Base-by-base conservation (phyloP, 768 basidiomycete genomes). In the Hygrocybe punicea region DNA sequence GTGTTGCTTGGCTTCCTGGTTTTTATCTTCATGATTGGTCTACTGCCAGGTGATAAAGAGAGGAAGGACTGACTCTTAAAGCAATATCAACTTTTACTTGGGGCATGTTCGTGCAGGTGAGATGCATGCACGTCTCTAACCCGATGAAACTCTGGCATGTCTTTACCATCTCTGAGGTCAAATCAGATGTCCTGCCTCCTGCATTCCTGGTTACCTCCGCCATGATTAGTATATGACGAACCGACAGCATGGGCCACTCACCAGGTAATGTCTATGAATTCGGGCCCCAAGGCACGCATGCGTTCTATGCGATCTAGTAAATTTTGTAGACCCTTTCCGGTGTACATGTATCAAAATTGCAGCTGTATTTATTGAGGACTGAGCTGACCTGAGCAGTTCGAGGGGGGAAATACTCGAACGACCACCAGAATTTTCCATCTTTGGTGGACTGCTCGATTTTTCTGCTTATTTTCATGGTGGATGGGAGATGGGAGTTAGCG, bases 21-120 rank as follows among this genome's bases (percentile, higher is more conserved):
- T n/a, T n/a, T n/a, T n/a, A n/a, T n/a, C n/a, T n/a, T n/a, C n/a
- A 29, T 34, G 6, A 25, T 14, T 19, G 34, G 4, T 6, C 14
- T 10, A 44, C 10, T 25, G 23, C 23, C 6, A 8, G n/a, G 46
- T 52, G 17, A 46, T 8, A 53, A 55, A 36, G 21, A 33, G 44
- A 55, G 50, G 45, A 54, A 35, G 40, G 40, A 40, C 55, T 44
- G 25, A 58, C 96, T 69, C 80, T 74, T 45, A 99, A 75, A 33
- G 96, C 94, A 65, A 87, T 84, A 73, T 97, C 94, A 19, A 99
- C 89, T 69, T 98, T 98, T 70, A 91, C 87, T 67, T 81, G 80
- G n/a, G 93, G 93, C 93, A 99, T 97, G 74, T 96, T 97, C 50
- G 97, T 98, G 69, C 97, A 98, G 45, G 96, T 98, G 63, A 99